phyloP scores from a whole-genome alignment of 768 basidiomycete species.

The Psilocybe cubensis region DNA sequence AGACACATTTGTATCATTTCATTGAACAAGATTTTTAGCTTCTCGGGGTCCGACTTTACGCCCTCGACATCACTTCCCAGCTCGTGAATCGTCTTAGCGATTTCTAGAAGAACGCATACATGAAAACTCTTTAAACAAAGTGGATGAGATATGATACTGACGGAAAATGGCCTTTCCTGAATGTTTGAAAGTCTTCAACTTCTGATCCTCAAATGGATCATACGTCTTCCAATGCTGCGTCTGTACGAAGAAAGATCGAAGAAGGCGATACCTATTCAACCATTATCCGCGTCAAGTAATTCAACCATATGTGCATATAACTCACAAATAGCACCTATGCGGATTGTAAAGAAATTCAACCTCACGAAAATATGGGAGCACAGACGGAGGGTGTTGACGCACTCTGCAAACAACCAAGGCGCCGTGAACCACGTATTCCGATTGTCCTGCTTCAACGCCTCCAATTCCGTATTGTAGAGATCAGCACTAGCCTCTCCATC shows the following conservation, averaged over 20 bases:
- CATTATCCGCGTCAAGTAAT: background rate
- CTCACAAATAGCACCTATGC: conserved; percentile 83
- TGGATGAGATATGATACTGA: conserved; percentile 37
- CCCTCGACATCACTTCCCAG: conserved; percentile 43
- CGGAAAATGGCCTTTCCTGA: conserved; percentile 80
- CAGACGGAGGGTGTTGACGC: conserved; percentile 33
- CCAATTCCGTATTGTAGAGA: conserved; percentile 80
- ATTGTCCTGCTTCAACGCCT: conserved; percentile 43
- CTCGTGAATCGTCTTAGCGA: conserved; percentile 74
- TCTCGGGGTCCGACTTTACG: conserved; percentile 49
- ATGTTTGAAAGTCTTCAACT: conserved; percentile 79
- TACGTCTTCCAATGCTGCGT: conserved; percentile 72
- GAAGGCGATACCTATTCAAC: conserved; percentile 75
- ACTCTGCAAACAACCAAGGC: conserved; percentile 98
- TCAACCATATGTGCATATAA: conserved; percentile 6
- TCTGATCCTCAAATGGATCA: conserved; percentile 86
- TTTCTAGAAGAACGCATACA: conserved; percentile 46
- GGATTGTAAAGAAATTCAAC: background rate
- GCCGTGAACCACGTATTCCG: conserved; percentile 87
- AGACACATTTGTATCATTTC: conserved; percentile 93
- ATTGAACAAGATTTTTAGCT: conserved; percentile 67
- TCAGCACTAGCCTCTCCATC: conserved; percentile 76
- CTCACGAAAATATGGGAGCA: background rate
- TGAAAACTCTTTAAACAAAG: background rate
- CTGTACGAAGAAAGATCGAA: conserved; percentile 72